These are phyloP conservation scores for Candida sp. DNA, from an alignment of 1,139 yeast genomes.

Conservation along the genomic window DNA sequence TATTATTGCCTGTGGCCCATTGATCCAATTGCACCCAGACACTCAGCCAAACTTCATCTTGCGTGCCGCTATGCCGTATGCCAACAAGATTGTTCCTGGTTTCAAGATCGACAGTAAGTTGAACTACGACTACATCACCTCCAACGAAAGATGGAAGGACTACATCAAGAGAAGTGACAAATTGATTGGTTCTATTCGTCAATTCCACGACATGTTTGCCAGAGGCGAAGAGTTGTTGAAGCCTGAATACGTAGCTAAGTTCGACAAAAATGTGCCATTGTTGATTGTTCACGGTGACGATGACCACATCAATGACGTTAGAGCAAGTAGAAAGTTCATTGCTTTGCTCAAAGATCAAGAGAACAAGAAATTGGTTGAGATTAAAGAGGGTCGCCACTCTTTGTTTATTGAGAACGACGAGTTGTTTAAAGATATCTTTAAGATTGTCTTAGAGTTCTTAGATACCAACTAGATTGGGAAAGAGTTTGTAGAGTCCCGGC, in stretches of 20 bases:
- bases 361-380: slow-evolving; percentile 21
- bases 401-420: slow-evolving; percentile 48
- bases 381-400: slow-evolving; percentile 47
- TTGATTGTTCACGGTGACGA: slow-evolving; percentile 49
- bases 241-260: slow-evolving; percentile 44
- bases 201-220: slow-evolving; percentile 63
- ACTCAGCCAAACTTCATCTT: slow-evolving; percentile 60
- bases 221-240: slow-evolving; percentile 61
- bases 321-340: slow-evolving; percentile 55
- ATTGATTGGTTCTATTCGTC: slow-evolving; percentile 46
- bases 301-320: slow-evolving; percentile 56
- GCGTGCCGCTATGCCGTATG: slow-evolving; percentile 47
- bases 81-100: slow-evolving; percentile 56
- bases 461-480: slow-evolving; percentile 12
- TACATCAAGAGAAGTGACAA: slow-evolving; percentile 44
- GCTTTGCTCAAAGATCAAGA: slow-evolving; percentile 28
- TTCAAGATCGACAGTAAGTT: slow-evolving; percentile 61
- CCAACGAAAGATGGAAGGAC: slow-evolving; percentile 51
- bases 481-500: too few relatives aligned
- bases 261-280: slow-evolving; percentile 47
- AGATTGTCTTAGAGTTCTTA: slow-evolving; percentile 45
- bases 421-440: slow-evolving; percentile 33
- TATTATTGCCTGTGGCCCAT: slow-evolving; percentile 69
- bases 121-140: slow-evolving; percentile 57
- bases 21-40: slow-evolving; percentile 60